phyloP scores from a whole-genome alignment of 2,329 filamentous ascomycete genomes.

The Cladosporium phlei region DNA sequence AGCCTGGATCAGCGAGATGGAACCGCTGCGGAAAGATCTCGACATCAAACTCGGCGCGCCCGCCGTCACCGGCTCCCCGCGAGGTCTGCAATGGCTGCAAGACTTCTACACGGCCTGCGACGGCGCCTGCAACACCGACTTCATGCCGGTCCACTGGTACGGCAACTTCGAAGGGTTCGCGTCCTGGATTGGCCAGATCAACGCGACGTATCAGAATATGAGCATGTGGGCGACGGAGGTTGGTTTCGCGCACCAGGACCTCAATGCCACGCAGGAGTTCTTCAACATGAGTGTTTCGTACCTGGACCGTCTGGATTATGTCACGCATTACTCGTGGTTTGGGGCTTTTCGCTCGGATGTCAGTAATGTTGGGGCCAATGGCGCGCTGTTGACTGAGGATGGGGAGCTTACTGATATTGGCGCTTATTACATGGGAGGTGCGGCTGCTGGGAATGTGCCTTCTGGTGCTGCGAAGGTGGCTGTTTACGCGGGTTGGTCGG shows the following conservation, averaged over 20 bases:
- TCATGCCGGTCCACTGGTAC: conserved; percentile 51
- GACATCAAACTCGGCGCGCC: conserved; percentile 68
- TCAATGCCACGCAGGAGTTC: conserved; percentile 57
- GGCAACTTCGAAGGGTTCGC: conserved; percentile 66
- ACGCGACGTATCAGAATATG: conserved; percentile 45
- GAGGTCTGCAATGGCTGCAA: conserved; percentile 62
- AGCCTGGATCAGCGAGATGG: conserved; percentile 66
- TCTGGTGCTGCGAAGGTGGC: conserved; percentile 26
- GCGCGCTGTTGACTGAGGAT: conserved; percentile 62
- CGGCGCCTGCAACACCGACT: conserved; percentile 46
- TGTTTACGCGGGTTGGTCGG: conserved; percentile 26
- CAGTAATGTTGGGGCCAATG: conserved; percentile 71
- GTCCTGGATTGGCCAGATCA: conserved; percentile 59
- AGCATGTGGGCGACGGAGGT: conserved; percentile 78
- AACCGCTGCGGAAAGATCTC: conserved; percentile 58
- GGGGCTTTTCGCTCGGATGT: conserved; percentile 65
- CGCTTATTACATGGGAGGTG: conserved; percentile 66
- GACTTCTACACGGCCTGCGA: conserved; percentile 59
- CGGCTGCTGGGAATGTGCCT: conserved; percentile 35
- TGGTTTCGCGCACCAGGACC: conserved; percentile 53
- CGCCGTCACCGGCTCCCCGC: conserved; percentile 58
- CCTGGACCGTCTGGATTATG: conserved; percentile 59
- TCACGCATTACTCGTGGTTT: conserved; percentile 70
- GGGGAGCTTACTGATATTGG: conserved; percentile 72
- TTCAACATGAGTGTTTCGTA: conserved; percentile 64